A percentile compares a stretch with the other conserved stretches of the same genome.
Evolutionary conservation across 495 filamentous ascomycete genomes (phyloP).

Genomic region (Glonium stellatum): DNA sequence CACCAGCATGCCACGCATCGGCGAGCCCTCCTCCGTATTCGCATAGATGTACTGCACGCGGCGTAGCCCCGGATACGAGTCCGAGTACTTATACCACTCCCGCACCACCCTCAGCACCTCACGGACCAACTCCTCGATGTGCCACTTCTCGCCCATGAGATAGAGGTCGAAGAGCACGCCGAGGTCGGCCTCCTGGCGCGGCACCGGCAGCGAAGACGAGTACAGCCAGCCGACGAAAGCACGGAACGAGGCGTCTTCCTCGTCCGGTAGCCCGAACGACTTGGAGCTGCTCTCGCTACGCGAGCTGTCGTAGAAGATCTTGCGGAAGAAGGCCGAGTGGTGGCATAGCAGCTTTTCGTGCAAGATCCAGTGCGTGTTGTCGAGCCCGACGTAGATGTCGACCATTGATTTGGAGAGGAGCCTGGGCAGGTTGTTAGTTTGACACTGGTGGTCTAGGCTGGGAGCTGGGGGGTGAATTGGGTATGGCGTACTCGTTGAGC

Average conservation of each 20-base stretch:
- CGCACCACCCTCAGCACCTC: conserved; percentile 40
- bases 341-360: conserved; percentile 49
- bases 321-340: conserved; percentile 44
- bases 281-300: conserved; percentile 28
- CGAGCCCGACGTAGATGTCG: conserved; percentile 44
- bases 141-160: conserved; percentile 41
- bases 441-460: neutral
- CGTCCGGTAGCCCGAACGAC: conserved; percentile 42
- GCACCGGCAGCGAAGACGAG: conserved; percentile 33
- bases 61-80: conserved; percentile 43
- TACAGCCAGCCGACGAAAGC: conserved; percentile 48
- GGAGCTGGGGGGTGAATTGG: neutral
- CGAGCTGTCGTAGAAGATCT: conserved; percentile 39
- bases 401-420: conserved; percentile 44
- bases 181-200: conserved; percentile 40
- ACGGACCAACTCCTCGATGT: conserved; percentile 31
- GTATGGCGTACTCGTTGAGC: conserved; percentile 34
- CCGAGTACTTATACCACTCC: conserved; percentile 40
- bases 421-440: conserved; percentile 25
- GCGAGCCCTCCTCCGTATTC: conserved; percentile 41
- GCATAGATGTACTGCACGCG: conserved; percentile 47
- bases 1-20: conserved; percentile 46
- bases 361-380: conserved; percentile 42
- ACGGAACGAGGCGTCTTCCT: conserved; percentile 41
- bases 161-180: conserved; percentile 42